Evolutionary conservation across 495 filamentous ascomycete species (phyloP).

Genomic region (Geoglossum glabrum): DNA sequence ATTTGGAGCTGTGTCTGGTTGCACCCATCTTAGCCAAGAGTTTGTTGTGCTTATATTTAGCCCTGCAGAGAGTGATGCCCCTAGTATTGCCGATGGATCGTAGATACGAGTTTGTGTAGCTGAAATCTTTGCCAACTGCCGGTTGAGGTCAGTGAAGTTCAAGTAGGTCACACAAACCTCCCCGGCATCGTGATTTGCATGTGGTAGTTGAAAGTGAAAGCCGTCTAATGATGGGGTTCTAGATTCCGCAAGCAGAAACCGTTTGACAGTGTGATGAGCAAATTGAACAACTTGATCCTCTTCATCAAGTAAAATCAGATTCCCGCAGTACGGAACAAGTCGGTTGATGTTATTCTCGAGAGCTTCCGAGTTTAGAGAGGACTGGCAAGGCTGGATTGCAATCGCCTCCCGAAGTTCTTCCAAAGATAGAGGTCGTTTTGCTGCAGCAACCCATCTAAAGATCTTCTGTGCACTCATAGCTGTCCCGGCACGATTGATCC

Average conservation of each 20-base stretch:
- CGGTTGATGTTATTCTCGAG: neutral
- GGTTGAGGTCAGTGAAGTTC: neutral
- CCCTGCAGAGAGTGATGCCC: neutral
- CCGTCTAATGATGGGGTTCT: neutral
- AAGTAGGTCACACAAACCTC: neutral
- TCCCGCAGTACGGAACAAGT: neutral
- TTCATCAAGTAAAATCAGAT: neutral
- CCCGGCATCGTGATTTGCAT: neutral
- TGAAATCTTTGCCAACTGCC: neutral
- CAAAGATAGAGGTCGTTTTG: neutral
- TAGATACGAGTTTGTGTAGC: neutral
- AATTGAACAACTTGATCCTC: neutral
- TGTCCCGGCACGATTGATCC: neutral
- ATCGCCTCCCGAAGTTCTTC: neutral
- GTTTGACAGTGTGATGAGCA: neutral
- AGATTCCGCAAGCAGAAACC: neutral
- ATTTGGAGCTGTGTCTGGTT: neutral
- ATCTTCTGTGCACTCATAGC: conserved; percentile 4
- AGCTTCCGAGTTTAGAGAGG: neutral
- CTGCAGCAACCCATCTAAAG: neutral
- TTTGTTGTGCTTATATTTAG: neutral
- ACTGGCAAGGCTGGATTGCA: neutral
- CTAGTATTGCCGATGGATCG: neutral
- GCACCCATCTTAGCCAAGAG: neutral
- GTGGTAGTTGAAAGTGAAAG: neutral